Evolutionary conservation across 306 rosid genomes (phyloP).

Genomic region (Lathyrus oleraceus): DNA sequence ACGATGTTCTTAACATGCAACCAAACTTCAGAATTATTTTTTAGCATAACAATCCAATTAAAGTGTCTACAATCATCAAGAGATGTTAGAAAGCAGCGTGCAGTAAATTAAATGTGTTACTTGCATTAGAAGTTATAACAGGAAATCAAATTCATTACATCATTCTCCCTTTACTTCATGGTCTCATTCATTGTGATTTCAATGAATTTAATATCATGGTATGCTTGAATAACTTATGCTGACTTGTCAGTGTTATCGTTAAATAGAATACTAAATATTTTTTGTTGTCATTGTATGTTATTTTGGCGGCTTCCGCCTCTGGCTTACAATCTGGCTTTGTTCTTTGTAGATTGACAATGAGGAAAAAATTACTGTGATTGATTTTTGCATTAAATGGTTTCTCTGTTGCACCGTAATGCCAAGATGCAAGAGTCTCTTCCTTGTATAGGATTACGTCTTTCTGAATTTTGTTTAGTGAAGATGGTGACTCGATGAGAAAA

Average conservation of each 20-base stretch:
- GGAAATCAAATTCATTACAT: too few relatives aligned
- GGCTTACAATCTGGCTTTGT: conserved; percentile 11
- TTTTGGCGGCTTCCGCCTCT: not conserved
- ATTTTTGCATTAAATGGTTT: conserved; percentile 94
- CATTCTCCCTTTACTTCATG: conserved; percentile 32
- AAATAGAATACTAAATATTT: conserved; percentile 4
- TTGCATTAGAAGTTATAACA: too few relatives aligned
- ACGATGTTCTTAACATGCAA: too few relatives aligned
- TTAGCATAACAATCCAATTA: too few relatives aligned
- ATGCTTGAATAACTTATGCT: conserved; percentile 32
- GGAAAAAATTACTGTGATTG: conserved; percentile 83
- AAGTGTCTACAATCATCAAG: too few relatives aligned
- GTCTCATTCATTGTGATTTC: conserved; percentile 91
- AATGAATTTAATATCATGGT: conserved; percentile 95
- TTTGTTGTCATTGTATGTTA: not conserved
- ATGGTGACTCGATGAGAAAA: too few relatives aligned
- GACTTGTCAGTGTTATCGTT: conserved; percentile 1
- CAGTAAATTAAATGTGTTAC: too few relatives aligned
- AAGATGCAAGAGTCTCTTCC: conserved; percentile 66
- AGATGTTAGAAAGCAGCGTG: too few relatives aligned
- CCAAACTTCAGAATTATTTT: too few relatives aligned
- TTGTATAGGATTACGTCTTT: conserved; percentile 9
- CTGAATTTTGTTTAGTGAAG: not conserved
- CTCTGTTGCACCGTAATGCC: conserved; percentile 82
- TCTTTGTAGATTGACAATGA: conserved; percentile 72